phyloP scores from a whole-genome alignment of 2,329 filamentous ascomycete species.

The Aspergillus awamori region DNA sequence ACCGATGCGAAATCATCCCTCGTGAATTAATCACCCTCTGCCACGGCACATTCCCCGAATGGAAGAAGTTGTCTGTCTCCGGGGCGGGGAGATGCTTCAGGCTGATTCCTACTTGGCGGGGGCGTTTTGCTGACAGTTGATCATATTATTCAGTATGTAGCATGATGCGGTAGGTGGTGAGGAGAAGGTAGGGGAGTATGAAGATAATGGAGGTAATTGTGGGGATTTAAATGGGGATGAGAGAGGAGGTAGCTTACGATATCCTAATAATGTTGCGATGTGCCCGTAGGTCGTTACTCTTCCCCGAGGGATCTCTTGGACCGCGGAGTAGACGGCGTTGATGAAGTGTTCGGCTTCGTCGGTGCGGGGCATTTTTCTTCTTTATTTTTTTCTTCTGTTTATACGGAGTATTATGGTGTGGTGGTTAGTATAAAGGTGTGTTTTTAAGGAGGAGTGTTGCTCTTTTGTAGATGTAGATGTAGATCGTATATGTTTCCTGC shows the following conservation, averaged over 20 bases:
- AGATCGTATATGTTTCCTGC: background rate
- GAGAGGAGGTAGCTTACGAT: constrained; percentile 68
- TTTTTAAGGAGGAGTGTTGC: constrained; percentile 9
- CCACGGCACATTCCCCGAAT: constrained; percentile 84
- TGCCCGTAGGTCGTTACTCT: constrained; percentile 85
- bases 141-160: no score
- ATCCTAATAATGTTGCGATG: constrained; percentile 63
- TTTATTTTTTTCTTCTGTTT: background rate
- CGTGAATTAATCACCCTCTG: constrained; percentile 89
- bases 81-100: constrained; percentile 77
- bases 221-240: constrained; percentile 50
- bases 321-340: constrained; percentile 74
- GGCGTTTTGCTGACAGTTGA: constrained; percentile 61
- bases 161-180: no score
- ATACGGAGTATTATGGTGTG: background rate
- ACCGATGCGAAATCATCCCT: constrained; percentile 85
- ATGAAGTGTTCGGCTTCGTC: constrained; percentile 55
- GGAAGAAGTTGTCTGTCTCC: constrained; percentile 58
- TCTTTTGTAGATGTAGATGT: background rate
- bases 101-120: constrained; percentile 85
- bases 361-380: constrained; percentile 44
- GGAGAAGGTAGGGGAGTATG: no score
- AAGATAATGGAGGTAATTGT: background rate
- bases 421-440: no score
- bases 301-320: constrained; percentile 82